Conservation (phyloP, 2,329 filamentous ascomycete genomes). For the Ilyonectria sp. region DNA sequence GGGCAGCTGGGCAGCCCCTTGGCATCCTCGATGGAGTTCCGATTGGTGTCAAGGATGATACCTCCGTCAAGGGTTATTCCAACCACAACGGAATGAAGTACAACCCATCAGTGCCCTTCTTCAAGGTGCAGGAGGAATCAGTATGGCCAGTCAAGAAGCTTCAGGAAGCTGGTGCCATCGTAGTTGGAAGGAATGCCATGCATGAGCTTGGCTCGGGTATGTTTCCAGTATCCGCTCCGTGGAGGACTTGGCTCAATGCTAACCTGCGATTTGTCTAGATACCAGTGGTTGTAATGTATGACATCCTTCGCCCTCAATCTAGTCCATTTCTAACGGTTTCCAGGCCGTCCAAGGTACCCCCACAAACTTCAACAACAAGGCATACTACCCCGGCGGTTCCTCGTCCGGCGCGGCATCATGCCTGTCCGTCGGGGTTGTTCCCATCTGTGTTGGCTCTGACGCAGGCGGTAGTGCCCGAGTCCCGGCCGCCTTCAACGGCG, state of each 20-base stretch:
- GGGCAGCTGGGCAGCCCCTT: slow-evolving; percentile 75
- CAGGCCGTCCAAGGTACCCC: slow-evolving; percentile 79
- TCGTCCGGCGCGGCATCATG: slow-evolving; percentile 84
- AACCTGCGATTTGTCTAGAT: slow-evolving; percentile 61
- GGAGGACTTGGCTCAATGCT: not conserved
- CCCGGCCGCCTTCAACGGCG: slow-evolving; percentile 81
- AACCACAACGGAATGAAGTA: slow-evolving; percentile 76
- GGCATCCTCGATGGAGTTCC: slow-evolving; percentile 86
- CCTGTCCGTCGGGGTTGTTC: slow-evolving; percentile 78
- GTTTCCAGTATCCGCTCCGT: slow-evolving; percentile 52
- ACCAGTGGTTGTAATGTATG: slow-evolving; percentile 85
- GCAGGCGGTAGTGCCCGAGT: slow-evolving; percentile 84
- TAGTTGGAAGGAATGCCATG: slow-evolving; percentile 85
- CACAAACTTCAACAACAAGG: slow-evolving; percentile 81
- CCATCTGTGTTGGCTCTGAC: slow-evolving; percentile 82
- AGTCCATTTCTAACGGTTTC: slow-evolving; percentile 56
- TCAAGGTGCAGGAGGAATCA: slow-evolving; percentile 68
- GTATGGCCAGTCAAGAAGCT: slow-evolving; percentile 81
- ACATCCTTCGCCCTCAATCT: not conserved
- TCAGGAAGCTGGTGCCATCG: slow-evolving; percentile 81
- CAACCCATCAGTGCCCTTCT: slow-evolving; percentile 67
- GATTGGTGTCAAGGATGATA: slow-evolving; percentile 87
- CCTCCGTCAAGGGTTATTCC: slow-evolving; percentile 79
- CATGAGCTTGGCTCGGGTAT: slow-evolving; percentile 80
- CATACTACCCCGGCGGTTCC: slow-evolving; percentile 86